phyloP scores from a whole-genome alignment of 2,329 filamentous ascomycete genomes.

The Pseudocercospora crystallina region DNA sequence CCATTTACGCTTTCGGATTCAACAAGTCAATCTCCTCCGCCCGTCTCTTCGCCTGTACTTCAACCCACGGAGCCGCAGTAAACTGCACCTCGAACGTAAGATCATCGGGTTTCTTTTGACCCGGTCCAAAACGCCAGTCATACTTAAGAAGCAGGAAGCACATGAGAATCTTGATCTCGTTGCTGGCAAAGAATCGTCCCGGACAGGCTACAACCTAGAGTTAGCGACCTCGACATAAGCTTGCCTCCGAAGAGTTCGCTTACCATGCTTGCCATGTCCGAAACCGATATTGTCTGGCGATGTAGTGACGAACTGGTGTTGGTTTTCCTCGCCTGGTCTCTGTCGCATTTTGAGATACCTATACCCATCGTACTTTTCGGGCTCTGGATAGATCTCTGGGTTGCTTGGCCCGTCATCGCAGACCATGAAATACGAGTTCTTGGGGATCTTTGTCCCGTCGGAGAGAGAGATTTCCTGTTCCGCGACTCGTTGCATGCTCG shows the following conservation, averaged over 20 bases:
- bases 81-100: background rate
- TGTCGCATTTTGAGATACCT: slow-evolving; percentile 26
- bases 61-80: background rate
- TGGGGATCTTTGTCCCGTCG: slow-evolving; percentile 31
- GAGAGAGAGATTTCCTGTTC: slow-evolving; percentile 21
- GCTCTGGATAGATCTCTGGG: slow-evolving; percentile 11
- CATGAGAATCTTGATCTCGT: slow-evolving; percentile 37
- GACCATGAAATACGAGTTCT: slow-evolving; percentile 19
- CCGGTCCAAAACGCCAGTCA: slow-evolving; percentile 20
- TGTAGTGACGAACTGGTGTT: slow-evolving; percentile 25
- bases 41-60: slow-evolving; percentile 2
- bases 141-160: slow-evolving; percentile 35
- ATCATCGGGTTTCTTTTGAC: background rate
- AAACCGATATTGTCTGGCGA: slow-evolving; percentile 27
- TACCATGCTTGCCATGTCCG: slow-evolving; percentile 34
- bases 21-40: background rate
- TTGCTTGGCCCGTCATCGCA: slow-evolving; percentile 4
- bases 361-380: slow-evolving; percentile 25
- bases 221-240: no score
- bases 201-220: no score
- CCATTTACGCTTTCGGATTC: background rate
- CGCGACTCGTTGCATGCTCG: slow-evolving; percentile 1
- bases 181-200: slow-evolving; percentile 35
- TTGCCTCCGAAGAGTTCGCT: no score
- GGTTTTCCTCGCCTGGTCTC: slow-evolving; percentile 23